Percentiles rank a stretch among this genome's conserved stretches.
These are phyloP conservation scores for Corynascus novoguineensis DNA, from an alignment of 495 filamentous ascomycete genomes.

Conservation along the genomic window DNA sequence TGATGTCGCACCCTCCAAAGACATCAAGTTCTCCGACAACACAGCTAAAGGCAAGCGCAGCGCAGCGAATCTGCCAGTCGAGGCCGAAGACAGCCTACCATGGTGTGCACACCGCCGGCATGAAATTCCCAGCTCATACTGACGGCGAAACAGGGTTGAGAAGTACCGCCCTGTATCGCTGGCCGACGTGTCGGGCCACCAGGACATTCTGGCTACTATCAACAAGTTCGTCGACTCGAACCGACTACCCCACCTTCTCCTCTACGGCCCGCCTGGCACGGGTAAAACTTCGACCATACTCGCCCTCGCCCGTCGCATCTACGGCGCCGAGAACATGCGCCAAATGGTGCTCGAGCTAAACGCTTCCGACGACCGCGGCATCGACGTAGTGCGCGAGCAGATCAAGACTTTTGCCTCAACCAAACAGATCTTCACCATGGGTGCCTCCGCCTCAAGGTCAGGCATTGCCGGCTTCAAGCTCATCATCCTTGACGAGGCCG, in stretches of 20 bases:
- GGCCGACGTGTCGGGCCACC: conserved; percentile 91
- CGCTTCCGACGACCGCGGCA: conserved; percentile 93
- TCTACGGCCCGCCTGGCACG: conserved; percentile 95
- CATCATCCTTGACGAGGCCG: conserved; percentile 95
- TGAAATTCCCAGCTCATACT: neutral
- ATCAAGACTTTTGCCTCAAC: conserved; percentile 96
- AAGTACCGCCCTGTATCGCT: conserved; percentile 91
- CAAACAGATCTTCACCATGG: conserved; percentile 52
- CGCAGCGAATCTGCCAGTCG: conserved; percentile 86
- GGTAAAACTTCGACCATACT: conserved; percentile 98
- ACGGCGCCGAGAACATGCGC: conserved; percentile 84
- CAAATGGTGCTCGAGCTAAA: conserved; percentile 99
- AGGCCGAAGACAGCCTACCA: conserved; percentile 89
- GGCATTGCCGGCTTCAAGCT: conserved; percentile 78
- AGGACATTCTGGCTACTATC: conserved; percentile 94
- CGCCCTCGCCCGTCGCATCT: conserved; percentile 82
- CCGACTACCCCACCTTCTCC: conserved; percentile 89
- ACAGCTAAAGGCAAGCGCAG: conserved; percentile 82
- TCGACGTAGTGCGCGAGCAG: conserved; percentile 96
- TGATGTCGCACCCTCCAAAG: conserved; percentile 61
- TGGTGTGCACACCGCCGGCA: conserved; percentile 53
- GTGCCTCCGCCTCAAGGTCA: conserved; percentile 34
- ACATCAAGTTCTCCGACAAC: conserved; percentile 56
- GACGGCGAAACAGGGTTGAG: conserved; percentile 67
- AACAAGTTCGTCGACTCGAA: conserved; percentile 94